These are phyloP conservation scores for Pluteus cervinus DNA, from an alignment of 768 basidiomycete species.

Conservation along the genomic window DNA sequence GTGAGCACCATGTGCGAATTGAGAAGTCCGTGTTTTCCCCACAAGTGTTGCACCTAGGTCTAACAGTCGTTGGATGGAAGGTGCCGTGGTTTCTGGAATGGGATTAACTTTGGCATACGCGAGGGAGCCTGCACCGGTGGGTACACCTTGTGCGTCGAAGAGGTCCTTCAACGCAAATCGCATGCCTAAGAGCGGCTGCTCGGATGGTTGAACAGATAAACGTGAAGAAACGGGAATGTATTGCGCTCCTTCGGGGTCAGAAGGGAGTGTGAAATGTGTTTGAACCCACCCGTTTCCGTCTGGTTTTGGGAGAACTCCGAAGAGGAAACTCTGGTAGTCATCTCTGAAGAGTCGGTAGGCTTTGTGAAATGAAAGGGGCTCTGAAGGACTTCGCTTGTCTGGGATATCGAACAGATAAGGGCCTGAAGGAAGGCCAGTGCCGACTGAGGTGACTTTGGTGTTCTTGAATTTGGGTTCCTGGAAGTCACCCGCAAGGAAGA, in stretches of 20 bases:
- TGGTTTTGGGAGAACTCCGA: constrained; percentile 32
- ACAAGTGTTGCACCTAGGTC: constrained; percentile 44
- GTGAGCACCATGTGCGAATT: constrained; percentile 42
- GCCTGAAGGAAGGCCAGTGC: constrained; percentile 17
- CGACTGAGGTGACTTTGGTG: constrained; percentile 10
- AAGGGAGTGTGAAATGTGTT: constrained; percentile 23
- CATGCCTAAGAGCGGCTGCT: constrained; percentile 33
- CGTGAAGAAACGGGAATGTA: constrained; percentile 47
- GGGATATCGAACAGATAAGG: constrained; percentile 19
- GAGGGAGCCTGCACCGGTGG: constrained; percentile 28
- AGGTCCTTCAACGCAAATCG: constrained; percentile 47
- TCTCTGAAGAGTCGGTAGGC: constrained; percentile 37
- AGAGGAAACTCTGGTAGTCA: constrained; percentile 36
- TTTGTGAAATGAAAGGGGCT: constrained; percentile 12
- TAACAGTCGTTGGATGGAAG: constrained; percentile 38
- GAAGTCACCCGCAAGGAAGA: constrained; percentile 18
- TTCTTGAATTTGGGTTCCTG: constrained; percentile 11
- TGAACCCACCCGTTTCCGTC: constrained; percentile 24
- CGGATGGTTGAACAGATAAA: constrained; percentile 24
- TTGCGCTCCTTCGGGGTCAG: constrained; percentile 13
- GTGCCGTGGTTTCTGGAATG: constrained; percentile 26
- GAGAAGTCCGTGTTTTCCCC: constrained; percentile 48
- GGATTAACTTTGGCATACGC: constrained; percentile 28
- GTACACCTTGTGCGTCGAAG: constrained; percentile 26
- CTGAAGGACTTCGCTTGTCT: not conserved